phyloP scores from a whole-genome alignment of 1,284 basidiomycete species.

The Cystobasidium sp. region DNA sequence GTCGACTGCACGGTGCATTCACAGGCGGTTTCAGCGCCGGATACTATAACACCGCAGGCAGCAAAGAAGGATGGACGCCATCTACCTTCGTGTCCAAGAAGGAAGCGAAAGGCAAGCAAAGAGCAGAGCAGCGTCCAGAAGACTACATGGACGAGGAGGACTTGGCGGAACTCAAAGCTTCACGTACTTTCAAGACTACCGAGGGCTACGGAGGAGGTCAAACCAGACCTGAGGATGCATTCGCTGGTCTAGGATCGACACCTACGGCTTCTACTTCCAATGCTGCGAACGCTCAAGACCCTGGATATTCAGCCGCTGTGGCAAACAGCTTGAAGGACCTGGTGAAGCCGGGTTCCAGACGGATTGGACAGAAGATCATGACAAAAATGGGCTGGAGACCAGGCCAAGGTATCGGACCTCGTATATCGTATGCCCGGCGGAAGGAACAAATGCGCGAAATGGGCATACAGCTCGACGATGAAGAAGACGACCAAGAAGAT shows the following conservation, averaged over 20 bases:
- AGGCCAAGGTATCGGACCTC: slow-evolving; percentile 90
- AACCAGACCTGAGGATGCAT: slow-evolving; percentile 14
- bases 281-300: slow-evolving; percentile 44
- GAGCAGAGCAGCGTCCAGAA: slow-evolving; percentile 66
- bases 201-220: slow-evolving; percentile 20
- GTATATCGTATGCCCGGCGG: slow-evolving; percentile 77
- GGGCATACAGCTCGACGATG: slow-evolving; percentile 45
- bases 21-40: slow-evolving; percentile 96
- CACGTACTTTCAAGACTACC: slow-evolving; percentile 22
- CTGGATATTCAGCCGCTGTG: slow-evolving; percentile 65
- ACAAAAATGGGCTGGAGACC: slow-evolving; percentile 94
- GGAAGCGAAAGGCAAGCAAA: slow-evolving; percentile 61
- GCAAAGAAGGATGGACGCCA: slow-evolving; percentile 96
- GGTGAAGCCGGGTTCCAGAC: slow-evolving; percentile 49
- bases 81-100: slow-evolving; percentile 87
- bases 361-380: slow-evolving; percentile 73
- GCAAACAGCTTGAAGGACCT: slow-evolving; percentile 50
- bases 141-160: slow-evolving; percentile 96
- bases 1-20: slow-evolving; percentile 93
- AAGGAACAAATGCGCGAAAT: slow-evolving; percentile 63
- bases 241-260: slow-evolving; percentile 17
- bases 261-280: slow-evolving; percentile 21
- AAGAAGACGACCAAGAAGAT: slow-evolving; percentile 55
- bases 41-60: slow-evolving; percentile 95
- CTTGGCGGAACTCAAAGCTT: slow-evolving; percentile 51